These are phyloP conservation scores for Tylopilus plumbeoviolaceoides DNA, from an alignment of 768 basidiomycete genomes.

Conservation along the genomic window DNA sequence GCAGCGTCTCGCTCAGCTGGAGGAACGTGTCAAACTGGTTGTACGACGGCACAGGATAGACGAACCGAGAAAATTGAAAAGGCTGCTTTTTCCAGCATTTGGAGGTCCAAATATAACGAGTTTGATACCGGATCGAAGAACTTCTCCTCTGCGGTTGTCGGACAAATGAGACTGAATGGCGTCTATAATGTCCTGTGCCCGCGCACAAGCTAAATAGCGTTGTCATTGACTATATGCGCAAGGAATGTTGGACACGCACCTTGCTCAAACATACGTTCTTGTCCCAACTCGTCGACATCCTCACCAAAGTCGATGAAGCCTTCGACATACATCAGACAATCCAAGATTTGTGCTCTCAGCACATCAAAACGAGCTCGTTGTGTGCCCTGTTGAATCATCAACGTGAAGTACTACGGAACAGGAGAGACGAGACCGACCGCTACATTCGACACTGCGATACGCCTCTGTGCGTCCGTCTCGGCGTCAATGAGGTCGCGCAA, in stretches of 20 bases:
- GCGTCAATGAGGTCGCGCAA: slow-evolving; percentile 84
- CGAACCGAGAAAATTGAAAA: slow-evolving; percentile 79
- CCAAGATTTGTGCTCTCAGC: slow-evolving; percentile 62
- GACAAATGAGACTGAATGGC: slow-evolving; percentile 55
- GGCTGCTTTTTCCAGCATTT: slow-evolving; percentile 90
- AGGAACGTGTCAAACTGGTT: background rate
- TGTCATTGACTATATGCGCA: background rate
- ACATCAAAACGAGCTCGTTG: slow-evolving; percentile 57
- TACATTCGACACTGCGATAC: slow-evolving; percentile 63
- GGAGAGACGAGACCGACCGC: slow-evolving; percentile 44
- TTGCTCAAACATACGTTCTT: slow-evolving; percentile 72
- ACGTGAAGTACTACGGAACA: background rate
- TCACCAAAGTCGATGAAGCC: slow-evolving; percentile 94
- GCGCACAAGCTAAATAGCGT: slow-evolving; percentile 44
- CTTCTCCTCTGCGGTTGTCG: slow-evolving; percentile 77
- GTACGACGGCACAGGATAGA: background rate
- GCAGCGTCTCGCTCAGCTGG: slow-evolving; percentile 83
- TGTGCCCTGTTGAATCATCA: slow-evolving; percentile 49
- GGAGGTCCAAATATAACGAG: slow-evolving; percentile 90
- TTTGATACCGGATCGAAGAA: slow-evolving; percentile 76
- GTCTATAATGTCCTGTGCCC: slow-evolving; percentile 45
- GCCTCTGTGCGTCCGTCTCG: slow-evolving; percentile 80
- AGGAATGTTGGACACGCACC: slow-evolving; percentile 38
- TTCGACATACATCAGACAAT: slow-evolving; percentile 75
- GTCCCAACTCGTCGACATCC: slow-evolving; percentile 70